These are phyloP conservation scores for Urtica urens DNA, from an alignment of 306 rosid species.

Conservation along the genomic window DNA sequence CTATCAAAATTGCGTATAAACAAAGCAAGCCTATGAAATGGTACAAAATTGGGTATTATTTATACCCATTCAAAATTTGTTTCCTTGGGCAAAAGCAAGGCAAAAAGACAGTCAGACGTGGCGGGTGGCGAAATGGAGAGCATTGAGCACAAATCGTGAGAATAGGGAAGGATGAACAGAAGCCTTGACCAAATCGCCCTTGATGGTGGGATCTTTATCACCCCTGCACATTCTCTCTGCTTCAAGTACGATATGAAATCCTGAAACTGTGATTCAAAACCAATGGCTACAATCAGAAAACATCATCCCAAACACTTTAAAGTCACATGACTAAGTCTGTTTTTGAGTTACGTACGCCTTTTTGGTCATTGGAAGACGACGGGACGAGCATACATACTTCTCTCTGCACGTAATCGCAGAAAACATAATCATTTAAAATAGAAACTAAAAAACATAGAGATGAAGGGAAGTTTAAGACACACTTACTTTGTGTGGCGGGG, in stretches of 20 bases:
- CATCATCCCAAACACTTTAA: not conserved
- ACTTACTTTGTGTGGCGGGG: conserved; percentile 75
- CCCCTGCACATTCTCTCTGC: conserved; percentile 98
- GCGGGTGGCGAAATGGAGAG: conserved; percentile 66
- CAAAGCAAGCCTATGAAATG: not conserved
- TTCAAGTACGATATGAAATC: conserved; percentile 78
- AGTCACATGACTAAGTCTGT: too few species aligned
- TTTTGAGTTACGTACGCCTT: conserved; percentile 53
- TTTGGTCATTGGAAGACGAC: conserved; percentile 51
- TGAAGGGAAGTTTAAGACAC: conserved; percentile 8
- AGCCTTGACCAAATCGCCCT: conserved; percentile 89
- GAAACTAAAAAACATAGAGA: not conserved
- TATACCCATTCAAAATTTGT: conserved; percentile 82
- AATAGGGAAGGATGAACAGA: conserved; percentile 78
- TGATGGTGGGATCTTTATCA: conserved; percentile 69
- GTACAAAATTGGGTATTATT: not conserved
- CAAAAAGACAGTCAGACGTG: conserved; percentile 75
- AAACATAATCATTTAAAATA: not conserved
- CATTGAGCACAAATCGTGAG: conserved; percentile 59
- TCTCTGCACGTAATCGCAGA: conserved; percentile 48
- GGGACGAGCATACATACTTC: conserved; percentile 82
- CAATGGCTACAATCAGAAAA: not conserved
- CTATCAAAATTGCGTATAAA: conserved; percentile 1
- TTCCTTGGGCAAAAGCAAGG: conserved; percentile 83
- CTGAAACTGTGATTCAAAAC: conserved; percentile 60